Evolutionary conservation across 2,329 filamentous ascomycete genomes (phyloP).

Genomic region (Claviceps capensis): DNA sequence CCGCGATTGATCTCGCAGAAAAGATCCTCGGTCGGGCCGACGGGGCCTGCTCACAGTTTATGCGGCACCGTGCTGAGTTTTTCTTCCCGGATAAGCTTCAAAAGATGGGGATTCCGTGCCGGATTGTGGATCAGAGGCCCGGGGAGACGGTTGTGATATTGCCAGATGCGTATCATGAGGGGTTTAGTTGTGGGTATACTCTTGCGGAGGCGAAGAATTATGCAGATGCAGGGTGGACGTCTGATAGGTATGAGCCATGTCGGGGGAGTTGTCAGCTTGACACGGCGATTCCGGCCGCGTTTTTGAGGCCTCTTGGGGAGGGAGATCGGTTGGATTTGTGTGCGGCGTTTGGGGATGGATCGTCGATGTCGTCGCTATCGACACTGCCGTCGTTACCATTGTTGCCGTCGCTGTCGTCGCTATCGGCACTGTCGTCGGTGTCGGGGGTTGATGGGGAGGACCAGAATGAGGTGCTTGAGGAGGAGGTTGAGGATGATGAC

Average conservation of each 20-base stretch:
- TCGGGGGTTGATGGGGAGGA: no score
- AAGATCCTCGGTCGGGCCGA: conserved; percentile 18
- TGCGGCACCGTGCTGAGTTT: conserved; percentile 27
- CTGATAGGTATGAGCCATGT: conserved; percentile 22
- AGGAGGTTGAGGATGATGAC: no score
- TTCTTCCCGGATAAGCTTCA: conserved; percentile 26
- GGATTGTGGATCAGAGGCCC: conserved; percentile 24
- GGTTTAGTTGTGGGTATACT: conserved; percentile 28
- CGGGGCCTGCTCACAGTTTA: conserved; percentile 24
- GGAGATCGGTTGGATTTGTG: conserved; percentile 22
- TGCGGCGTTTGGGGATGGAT: conserved; percentile 5
- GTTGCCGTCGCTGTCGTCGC: no score
- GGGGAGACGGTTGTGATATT: conserved; percentile 27
- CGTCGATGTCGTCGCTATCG: no score
- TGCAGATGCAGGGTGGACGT: conserved; percentile 22
- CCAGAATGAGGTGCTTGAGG: no score
- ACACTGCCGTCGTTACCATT: no score
- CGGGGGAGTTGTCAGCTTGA: conserved; percentile 18
- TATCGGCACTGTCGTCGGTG: no score
- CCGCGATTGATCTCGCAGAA: conserved; percentile 21
- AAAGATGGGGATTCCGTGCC: conserved; percentile 23
- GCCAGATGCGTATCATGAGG: conserved; percentile 26
- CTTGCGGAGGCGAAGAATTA: conserved; percentile 28
- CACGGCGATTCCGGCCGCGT: conserved; percentile 23
- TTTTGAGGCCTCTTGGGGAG: conserved; percentile 18